These are phyloP conservation scores for Posidonia australis DNA, from an alignment of 106 monocot species.

Conservation along the genomic window DNA sequence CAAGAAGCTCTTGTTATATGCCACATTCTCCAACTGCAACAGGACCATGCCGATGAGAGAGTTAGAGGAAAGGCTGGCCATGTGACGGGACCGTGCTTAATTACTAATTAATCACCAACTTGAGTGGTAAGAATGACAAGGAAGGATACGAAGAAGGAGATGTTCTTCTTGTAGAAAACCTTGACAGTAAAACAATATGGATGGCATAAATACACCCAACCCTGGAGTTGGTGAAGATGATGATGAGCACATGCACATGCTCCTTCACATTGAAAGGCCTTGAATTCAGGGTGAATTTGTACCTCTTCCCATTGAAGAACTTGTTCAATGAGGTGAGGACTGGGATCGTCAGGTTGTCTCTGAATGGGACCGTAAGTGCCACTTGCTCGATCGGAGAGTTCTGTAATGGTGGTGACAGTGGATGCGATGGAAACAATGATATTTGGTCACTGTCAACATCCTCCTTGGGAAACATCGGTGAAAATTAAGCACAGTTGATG, in stretches of 20 bases:
- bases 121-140: conserved; percentile 18
- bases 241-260: conserved; percentile 22
- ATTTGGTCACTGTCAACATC: no score
- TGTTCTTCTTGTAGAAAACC: conserved; percentile 17
- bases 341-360: conserved; percentile 15
- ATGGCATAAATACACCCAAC: conserved; percentile 20
- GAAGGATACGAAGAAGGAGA: conserved; percentile 14
- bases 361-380: conserved; percentile 16
- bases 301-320: conserved; percentile 12
- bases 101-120: conserved; percentile 3
- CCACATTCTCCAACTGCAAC: no score
- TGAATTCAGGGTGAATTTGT: conserved; percentile 18
- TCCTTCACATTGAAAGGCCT: conserved; percentile 27
- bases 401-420: background rate
- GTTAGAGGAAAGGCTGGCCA: no score
- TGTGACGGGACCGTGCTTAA: no score
- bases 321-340: conserved; percentile 15
- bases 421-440: no score
- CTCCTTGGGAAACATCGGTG: no score
- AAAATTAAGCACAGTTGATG: no score
- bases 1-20: no score
- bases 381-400: conserved; percentile 22
- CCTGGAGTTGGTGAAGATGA: conserved; percentile 21
- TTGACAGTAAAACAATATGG: conserved; percentile 15
- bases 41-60: no score